Evolutionary conservation across 2,329 filamentous ascomycete genomes (phyloP), one percentile per base, ranked within the genome.

Genomic region (Colletotrichum sublineola): DNA sequence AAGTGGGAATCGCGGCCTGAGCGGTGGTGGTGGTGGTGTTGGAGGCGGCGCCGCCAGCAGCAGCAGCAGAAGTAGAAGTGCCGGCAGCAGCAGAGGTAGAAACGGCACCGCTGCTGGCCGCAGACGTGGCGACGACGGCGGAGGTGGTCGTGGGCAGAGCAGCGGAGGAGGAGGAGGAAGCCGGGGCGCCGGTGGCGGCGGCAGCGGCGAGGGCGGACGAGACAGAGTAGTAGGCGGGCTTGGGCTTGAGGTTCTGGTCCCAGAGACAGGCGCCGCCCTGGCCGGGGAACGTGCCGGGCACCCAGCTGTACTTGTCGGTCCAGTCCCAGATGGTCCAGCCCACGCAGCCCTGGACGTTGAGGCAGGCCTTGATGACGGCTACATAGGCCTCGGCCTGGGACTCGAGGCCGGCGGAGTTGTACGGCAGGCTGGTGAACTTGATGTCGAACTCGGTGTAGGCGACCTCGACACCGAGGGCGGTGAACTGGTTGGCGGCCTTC

Each of bases 341-440:
- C 14, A 86, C 81, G 68, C 85, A 86, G 61, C 72, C 61, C 50
- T 77, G 71, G 8, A 81, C 80, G 44, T 82, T 80, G 14, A 84
- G 75, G 66, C 82, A 84, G 6, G 81, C 78, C 9, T 79, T 79
- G 7, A 84, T 80, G 9, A 80, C 80, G 44, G 76, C 67, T 20
- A 76, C 82, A 73, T 88, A 90, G 55, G 86, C 85, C 8, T 76
- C 75, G 0, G 83, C 84, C 79, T 91, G 88, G 40, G 83, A 81
- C 31, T 79, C 76, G 31, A 84, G 77, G 40, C 81, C 81, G 3
- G 81, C 77, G 2, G 78, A 76, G 3, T 80, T 83, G 3, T 84
- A 79, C 0, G 88, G 87, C 20, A 89, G 77, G 3, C 73, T 73
- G 36, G 76, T 85, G 77, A 42, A 87, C 82, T 56, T 55, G 38